These are phyloP conservation scores for Penicillium argentinense DNA, from an alignment of 495 filamentous ascomycete genomes.

Conservation along the genomic window DNA sequence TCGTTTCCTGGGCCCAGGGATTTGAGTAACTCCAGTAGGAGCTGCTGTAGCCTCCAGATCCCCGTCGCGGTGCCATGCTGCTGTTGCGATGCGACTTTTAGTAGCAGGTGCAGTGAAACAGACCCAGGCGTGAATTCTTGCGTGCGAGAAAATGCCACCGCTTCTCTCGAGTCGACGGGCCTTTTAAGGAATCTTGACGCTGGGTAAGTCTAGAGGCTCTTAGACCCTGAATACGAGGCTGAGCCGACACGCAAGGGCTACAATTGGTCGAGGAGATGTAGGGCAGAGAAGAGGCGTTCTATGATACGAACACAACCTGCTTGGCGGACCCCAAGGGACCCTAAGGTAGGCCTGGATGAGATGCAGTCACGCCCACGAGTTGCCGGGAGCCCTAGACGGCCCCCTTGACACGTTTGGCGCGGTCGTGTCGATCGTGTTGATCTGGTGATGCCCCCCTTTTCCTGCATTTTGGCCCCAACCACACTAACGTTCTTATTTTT, in stretches of 20 bases:
- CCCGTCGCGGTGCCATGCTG: constrained; percentile 16
- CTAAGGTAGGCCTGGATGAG: too few relatives aligned
- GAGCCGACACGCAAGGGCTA: not conserved
- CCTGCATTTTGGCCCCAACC: not conserved
- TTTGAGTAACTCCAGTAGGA: not conserved
- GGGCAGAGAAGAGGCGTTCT: constrained; percentile 6
- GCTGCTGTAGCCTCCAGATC: constrained; percentile 8
- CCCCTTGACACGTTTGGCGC: not conserved
- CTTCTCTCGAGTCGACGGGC: not conserved
- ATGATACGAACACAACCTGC: constrained; percentile 4
- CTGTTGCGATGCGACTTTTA: not conserved
- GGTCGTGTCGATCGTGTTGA: not conserved
- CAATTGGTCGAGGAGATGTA: constrained; percentile 4
- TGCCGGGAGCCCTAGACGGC: not conserved
- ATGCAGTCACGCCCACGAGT: not conserved
- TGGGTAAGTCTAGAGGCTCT: constrained; percentile 1
- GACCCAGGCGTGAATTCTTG: not conserved
- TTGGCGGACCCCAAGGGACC: too few relatives aligned
- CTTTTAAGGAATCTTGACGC: too few relatives aligned
- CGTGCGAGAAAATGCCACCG: not conserved
- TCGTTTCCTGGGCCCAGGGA: constrained; percentile 10
- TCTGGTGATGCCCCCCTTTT: not conserved
- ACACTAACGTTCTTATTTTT: not conserved
- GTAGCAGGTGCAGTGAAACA: not conserved
- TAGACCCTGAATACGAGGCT: constrained; percentile 12